phyloP scores from a whole-genome alignment of 2,329 filamentous ascomycete genomes.

The Corniculantispora saksenae region DNA sequence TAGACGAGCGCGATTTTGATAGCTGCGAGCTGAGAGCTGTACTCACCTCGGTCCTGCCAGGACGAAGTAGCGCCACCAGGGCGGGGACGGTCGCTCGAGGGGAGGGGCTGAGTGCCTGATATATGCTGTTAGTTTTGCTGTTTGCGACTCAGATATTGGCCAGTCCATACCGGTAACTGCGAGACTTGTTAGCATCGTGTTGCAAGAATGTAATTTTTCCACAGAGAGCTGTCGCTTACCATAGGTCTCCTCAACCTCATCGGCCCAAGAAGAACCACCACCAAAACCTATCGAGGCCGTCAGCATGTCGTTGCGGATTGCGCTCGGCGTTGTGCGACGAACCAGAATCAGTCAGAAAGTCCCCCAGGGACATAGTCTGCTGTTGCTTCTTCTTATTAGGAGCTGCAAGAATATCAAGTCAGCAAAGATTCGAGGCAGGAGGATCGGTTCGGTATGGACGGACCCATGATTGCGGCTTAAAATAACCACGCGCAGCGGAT shows the following conservation, averaged over 20 bases:
- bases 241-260: slow-evolving; percentile 93
- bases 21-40: neutral
- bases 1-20: slow-evolving; percentile 20
- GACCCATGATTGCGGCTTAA: slow-evolving; percentile 64
- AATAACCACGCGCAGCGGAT: slow-evolving; percentile 48
- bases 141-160: neutral
- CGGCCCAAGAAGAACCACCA: slow-evolving; percentile 92
- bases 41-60: slow-evolving; percentile 48
- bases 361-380: slow-evolving; percentile 96
- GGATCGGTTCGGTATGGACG: slow-evolving; percentile 29
- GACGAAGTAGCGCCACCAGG: slow-evolving; percentile 36
- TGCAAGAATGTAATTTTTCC: neutral
- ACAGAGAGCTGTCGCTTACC: slow-evolving; percentile 46
- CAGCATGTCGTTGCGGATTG: slow-evolving; percentile 25
- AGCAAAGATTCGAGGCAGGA: slow-evolving; percentile 20
- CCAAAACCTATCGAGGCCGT: slow-evolving; percentile 45
- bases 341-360: slow-evolving; percentile 93
- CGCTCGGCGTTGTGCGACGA: slow-evolving; percentile 42
- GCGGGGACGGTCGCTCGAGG: slow-evolving; percentile 48
- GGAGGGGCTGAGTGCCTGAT: slow-evolving; percentile 59
- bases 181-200: slow-evolving; percentile 30
- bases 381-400: slow-evolving; percentile 90
- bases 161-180: slow-evolving; percentile 39
- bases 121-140: slow-evolving; percentile 2
- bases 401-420: slow-evolving; percentile 53